phyloP scores from a whole-genome alignment of 139 green algal genomes.

The Desmodesmus armatus region DNA sequence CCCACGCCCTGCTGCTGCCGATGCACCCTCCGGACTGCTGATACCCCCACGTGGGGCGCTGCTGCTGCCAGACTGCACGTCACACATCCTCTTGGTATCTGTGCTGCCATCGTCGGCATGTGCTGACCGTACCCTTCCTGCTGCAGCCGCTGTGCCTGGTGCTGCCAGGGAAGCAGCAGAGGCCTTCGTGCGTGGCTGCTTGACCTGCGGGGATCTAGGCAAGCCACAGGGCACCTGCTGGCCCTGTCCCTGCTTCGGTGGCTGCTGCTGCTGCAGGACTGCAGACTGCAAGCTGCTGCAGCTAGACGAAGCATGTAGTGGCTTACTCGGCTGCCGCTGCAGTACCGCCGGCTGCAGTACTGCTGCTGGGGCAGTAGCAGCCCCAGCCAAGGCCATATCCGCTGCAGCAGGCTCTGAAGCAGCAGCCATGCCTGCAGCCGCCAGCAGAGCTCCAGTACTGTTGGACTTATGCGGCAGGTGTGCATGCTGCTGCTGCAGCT shows the following conservation, averaged over 20 bases:
- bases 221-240: too few species aligned
- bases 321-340: neutral
- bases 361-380: neutral
- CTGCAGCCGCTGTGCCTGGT: constrained; percentile 16
- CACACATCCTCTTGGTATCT: too few species aligned
- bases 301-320: neutral
- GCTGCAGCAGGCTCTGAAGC: too few species aligned
- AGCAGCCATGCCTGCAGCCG: too few species aligned
- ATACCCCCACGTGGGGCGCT: too few species aligned
- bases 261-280: neutral
- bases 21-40: neutral
- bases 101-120: too few species aligned
- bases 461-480: neutral
- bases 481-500: neutral
- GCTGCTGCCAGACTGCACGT: too few species aligned
- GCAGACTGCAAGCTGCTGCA: neutral
- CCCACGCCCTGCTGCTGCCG: neutral
- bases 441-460: constrained; percentile 6
- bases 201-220: too few species aligned
- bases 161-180: neutral
- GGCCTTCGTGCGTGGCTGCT: too few species aligned
- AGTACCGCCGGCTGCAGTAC: neutral
- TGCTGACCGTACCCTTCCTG: neutral
- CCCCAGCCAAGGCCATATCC: too few species aligned
- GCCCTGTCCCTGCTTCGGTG: too few species aligned